Conservation (phyloP, 257 asterid species). For the Scutellaria barbata region DNA sequence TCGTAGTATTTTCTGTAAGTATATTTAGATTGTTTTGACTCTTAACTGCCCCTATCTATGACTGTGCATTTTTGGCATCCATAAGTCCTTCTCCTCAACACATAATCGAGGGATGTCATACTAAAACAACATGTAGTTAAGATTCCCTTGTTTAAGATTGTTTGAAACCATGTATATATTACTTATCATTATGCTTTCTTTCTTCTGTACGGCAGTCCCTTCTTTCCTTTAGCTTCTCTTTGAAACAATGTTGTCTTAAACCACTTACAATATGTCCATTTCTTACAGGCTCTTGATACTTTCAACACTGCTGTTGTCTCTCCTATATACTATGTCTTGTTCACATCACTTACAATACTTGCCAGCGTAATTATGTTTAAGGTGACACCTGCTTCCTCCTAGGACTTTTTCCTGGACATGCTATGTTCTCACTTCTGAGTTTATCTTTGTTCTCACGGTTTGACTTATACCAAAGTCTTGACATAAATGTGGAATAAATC, state of each 20-base stretch:
- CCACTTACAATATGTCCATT: slow-evolving; percentile 30
- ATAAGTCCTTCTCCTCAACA: too few species aligned
- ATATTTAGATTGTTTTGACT: background rate
- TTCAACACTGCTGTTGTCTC: slow-evolving; percentile 95
- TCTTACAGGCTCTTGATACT: slow-evolving; percentile 87
- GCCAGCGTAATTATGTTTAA: slow-evolving; percentile 89
- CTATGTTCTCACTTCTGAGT: slow-evolving; percentile 12
- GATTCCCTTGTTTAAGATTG: slow-evolving; percentile 8
- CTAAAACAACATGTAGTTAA: background rate
- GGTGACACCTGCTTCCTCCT: slow-evolving; percentile 46
- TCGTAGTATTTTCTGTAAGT: background rate
- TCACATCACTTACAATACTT: slow-evolving; percentile 79
- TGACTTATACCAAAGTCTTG: background rate
- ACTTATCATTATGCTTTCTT: background rate
- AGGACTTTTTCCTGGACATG: slow-evolving; percentile 7
- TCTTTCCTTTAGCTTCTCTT: background rate
- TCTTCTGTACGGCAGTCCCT: background rate
- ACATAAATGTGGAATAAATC: slow-evolving; percentile 1
- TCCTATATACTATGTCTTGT: slow-evolving; percentile 88
- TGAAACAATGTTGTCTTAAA: background rate
- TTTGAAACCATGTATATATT: background rate
- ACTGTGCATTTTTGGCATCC: background rate
- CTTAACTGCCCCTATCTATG: background rate
- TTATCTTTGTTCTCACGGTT: background rate
- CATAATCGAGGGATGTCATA: background rate